These are phyloP conservation scores for Halenospora varia DNA, from an alignment of 495 filamentous ascomycete genomes.

Conservation along the genomic window DNA sequence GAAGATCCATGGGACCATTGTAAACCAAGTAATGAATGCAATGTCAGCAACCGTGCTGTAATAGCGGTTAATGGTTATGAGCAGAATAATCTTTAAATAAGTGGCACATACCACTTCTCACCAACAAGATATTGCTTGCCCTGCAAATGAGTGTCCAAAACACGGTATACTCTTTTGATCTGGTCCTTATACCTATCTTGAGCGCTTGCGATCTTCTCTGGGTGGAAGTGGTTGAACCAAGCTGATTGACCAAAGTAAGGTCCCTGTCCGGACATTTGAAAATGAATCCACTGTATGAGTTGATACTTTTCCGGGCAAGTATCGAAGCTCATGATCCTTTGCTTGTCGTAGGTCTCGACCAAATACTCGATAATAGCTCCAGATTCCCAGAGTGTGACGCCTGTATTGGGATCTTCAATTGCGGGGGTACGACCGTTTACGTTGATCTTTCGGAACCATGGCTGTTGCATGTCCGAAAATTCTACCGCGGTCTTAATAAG, in stretches of 20 bases:
- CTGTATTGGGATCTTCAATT: constrained; percentile 40
- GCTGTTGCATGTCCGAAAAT: neutral
- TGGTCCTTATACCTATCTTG: constrained; percentile 54
- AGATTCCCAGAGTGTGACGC: constrained; percentile 31
- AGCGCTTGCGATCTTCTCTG: neutral
- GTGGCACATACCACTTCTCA: too few species aligned
- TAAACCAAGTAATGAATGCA: neutral
- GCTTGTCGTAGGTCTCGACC: constrained; percentile 62
- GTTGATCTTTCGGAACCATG: constrained; percentile 19
- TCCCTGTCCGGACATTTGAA: constrained; percentile 43
- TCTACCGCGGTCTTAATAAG: neutral
- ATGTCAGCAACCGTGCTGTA: neutral
- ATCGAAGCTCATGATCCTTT: constrained; percentile 50
- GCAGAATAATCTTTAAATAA: too few species aligned
- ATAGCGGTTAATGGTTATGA: too few species aligned
- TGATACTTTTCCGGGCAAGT: constrained; percentile 30
- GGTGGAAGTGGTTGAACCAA: neutral
- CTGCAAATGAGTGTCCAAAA: constrained; percentile 48
- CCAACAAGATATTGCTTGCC: constrained; percentile 51
- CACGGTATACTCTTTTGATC: constrained; percentile 53
- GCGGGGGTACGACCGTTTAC: constrained; percentile 36
- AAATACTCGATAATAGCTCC: constrained; percentile 66
- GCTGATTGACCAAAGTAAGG: constrained; percentile 44
- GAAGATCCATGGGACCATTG: neutral
- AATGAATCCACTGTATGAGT: constrained; percentile 35